Evolutionary conservation across 1,139 yeast genomes (phyloP), one percentile per base, ranked within the genome.

Genomic region (Zygosaccharomyces sapae): DNA sequence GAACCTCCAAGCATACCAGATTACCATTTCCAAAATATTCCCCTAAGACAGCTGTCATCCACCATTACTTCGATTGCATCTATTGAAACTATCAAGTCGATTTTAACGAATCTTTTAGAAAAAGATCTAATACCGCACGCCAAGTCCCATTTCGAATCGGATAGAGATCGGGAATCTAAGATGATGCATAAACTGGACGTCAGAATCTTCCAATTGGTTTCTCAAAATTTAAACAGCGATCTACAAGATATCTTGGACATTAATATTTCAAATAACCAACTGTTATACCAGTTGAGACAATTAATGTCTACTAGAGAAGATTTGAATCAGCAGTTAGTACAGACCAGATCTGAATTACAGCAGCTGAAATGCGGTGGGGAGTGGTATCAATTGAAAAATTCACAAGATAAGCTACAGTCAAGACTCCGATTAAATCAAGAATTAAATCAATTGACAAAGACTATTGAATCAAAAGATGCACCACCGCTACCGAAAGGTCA

Each of bases 221-320:
- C 51, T 19, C 51, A 54, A 16, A 48, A 48, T 24, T 45, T 61
- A 22, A 41, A 45, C 9, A 46, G 48, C 35, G 68, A 64, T 44
- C 48, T 64, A 16, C 46, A 50, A 19, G 67, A 63, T 46, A 57
- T 63, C 9, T 45, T 56, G 34, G 68, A 62, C 40, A 59, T 63
- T 16, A 59, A 62, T 49, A 38, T 56, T 30, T 63, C 67, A 4
- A 64, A 63, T 42, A 64, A 64, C 48, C 62, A 61, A 40, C 51
- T 63, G 19, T 55, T 58, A 41, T 52, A 54, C 36, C 59, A 58
- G 36, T 44, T 57, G 37, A 56, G 50, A 40, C 57, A 54, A 36
- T 38, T 55, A 9, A 44, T 44, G 1, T 40, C 49, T 13, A 49
- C 51, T 13, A 53, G 54, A 18, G 51, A 51, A 33, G 55, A 51